Conservation (phyloP, 2,329 filamentous ascomycete genomes). For the Monosporascus cannonballus region DNA sequence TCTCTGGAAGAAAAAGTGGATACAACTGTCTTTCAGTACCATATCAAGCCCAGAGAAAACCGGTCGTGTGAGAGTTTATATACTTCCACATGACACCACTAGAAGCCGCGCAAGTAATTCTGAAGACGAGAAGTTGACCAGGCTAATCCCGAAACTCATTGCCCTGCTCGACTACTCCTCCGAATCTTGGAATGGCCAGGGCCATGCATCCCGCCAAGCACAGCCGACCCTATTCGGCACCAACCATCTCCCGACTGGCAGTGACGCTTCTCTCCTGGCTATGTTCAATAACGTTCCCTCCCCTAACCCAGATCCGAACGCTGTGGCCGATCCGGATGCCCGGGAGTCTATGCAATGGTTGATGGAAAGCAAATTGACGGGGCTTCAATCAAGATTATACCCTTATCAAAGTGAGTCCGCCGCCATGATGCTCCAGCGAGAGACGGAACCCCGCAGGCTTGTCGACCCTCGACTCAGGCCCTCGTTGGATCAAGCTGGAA, state of each 20-base stretch:
- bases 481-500: constrained; percentile 54
- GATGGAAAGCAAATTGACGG: constrained; percentile 45
- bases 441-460: constrained; percentile 56
- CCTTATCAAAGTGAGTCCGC: constrained; percentile 75
- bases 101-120: constrained; percentile 44
- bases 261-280: constrained; percentile 54
- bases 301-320: constrained; percentile 49
- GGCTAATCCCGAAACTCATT: constrained; percentile 43
- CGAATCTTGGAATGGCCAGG: constrained; percentile 47
- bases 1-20: constrained; percentile 35
- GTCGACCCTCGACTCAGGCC: constrained; percentile 68
- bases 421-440: constrained; percentile 77
- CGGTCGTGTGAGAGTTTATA: constrained; percentile 47
- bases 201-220: constrained; percentile 9
- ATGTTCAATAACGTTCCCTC: constrained; percentile 71
- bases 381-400: constrained; percentile 62
- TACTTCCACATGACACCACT: constrained; percentile 61
- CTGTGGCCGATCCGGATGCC: constrained; percentile 43
- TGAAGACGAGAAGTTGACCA: constrained; percentile 36
- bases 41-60: constrained; percentile 9
- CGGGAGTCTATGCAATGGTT: constrained; percentile 50
- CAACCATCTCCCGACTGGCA: constrained; percentile 27
- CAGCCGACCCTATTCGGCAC: constrained; percentile 7
- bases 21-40: constrained; percentile 34
- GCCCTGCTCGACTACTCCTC: constrained; percentile 48